phyloP scores from a whole-genome alignment of 495 filamentous ascomycete genomes.

The Acidiella bohemica region DNA sequence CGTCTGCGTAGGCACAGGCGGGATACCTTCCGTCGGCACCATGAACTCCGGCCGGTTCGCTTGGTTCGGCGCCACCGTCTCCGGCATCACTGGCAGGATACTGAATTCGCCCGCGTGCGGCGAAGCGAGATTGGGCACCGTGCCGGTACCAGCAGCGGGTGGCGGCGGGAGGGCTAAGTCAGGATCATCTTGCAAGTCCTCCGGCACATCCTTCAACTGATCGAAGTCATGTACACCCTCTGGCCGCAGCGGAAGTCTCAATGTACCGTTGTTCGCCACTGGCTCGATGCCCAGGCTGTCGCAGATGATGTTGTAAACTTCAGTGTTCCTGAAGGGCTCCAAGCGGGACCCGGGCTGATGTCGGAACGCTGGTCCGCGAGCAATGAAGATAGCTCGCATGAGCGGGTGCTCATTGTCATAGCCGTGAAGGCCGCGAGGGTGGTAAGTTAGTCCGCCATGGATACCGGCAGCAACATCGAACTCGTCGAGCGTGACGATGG shows the following conservation, averaged over 20 bases:
- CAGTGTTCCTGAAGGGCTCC: slow-evolving; percentile 80
- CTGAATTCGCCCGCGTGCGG: too few relatives aligned
- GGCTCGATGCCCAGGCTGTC: slow-evolving; percentile 60
- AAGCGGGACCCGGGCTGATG: slow-evolving; percentile 68
- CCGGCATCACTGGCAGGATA: not conserved
- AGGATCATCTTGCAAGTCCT: slow-evolving; percentile 2
- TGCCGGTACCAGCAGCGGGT: too few relatives aligned
- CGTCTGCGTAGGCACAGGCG: not conserved
- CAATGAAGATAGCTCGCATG: slow-evolving; percentile 88
- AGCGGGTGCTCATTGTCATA: slow-evolving; percentile 82
- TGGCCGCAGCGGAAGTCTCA: slow-evolving; percentile 61
- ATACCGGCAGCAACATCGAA: slow-evolving; percentile 54
- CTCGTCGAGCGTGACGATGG: slow-evolving; percentile 64
- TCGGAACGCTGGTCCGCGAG: slow-evolving; percentile 75
- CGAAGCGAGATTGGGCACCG: not conserved
- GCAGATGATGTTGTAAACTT: slow-evolving; percentile 91
- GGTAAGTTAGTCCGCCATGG: slow-evolving; percentile 49
- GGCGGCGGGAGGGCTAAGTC: not conserved
- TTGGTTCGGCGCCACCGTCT: slow-evolving; percentile 1
- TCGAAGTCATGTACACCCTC: slow-evolving; percentile 44
- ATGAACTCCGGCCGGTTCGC: slow-evolving; percentile 7
- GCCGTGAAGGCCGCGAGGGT: slow-evolving; percentile 69
- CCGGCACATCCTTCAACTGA: not conserved
- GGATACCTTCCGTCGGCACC: not conserved
- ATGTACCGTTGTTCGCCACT: slow-evolving; percentile 71